Evolutionary conservation across 805 yeast genomes (phyloP).

Genomic region (Lipomyces yamadae): DNA sequence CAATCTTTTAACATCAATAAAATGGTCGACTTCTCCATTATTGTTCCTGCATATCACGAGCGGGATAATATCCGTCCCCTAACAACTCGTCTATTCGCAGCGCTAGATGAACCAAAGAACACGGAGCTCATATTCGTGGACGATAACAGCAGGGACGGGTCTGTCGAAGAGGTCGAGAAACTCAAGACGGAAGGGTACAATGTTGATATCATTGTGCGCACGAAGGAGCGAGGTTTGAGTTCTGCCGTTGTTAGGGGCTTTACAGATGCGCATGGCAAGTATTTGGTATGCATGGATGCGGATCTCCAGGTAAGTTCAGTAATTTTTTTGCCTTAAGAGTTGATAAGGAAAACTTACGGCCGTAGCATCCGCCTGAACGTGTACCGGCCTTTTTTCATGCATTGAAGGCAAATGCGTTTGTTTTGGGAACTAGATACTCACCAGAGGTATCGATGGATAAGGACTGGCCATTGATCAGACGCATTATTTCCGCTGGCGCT

Average conservation of each 20-base stretch:
- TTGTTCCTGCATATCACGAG: conserved; percentile 60
- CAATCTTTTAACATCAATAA: neutral
- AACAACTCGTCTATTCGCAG: conserved; percentile 56
- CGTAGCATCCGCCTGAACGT: conserved; percentile 58
- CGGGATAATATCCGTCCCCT: conserved; percentile 56
- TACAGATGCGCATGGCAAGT: conserved; percentile 54
- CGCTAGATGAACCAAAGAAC: conserved; percentile 51
- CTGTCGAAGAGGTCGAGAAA: conserved; percentile 57
- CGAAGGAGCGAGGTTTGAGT: conserved; percentile 56
- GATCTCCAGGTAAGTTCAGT: conserved; percentile 46
- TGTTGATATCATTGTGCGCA: conserved; percentile 56
- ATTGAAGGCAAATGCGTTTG: conserved; percentile 52
- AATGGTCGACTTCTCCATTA: conserved; percentile 42
- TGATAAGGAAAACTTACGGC: neutral
- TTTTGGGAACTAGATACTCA: conserved; percentile 58
- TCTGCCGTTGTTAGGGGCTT: conserved; percentile 58
- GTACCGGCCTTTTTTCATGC: conserved; percentile 53
- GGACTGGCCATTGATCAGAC: conserved; percentile 59
- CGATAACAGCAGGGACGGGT: conserved; percentile 58
- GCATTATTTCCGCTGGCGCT: conserved; percentile 57
- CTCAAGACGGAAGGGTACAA: conserved; percentile 54
- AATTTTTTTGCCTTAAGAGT: neutral
- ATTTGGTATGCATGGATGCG: conserved; percentile 59
- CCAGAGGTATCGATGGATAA: conserved; percentile 60
- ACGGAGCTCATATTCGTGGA: conserved; percentile 59